Evolutionary conservation across 75 land plant genomes (phyloP).

Genomic region (Picea sitchensis): DNA sequence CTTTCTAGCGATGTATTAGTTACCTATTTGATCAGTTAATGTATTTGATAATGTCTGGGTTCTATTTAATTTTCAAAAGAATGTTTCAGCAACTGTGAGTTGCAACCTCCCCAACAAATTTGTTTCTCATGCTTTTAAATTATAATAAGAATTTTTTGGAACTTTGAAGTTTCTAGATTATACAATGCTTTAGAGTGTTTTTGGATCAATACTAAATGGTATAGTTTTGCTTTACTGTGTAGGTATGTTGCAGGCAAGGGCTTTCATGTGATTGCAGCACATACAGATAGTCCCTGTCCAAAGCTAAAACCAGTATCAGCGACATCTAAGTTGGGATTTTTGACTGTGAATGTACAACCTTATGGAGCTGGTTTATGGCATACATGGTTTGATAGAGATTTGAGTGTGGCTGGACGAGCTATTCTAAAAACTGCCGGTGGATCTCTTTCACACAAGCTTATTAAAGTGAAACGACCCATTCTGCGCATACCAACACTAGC

Average conservation of each 20-base stretch:
- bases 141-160: not conserved
- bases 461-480: conserved; percentile 79
- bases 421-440: conserved; percentile 60
- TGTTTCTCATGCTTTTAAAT: not conserved
- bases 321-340: conserved; percentile 62
- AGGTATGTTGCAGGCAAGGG: conserved; percentile 81
- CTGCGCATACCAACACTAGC: conserved; percentile 92
- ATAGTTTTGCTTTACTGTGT: conserved; percentile 10
- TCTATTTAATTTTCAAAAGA: too few species aligned
- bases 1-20: too few species aligned
- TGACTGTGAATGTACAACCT: conserved; percentile 84
- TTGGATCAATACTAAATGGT: too few species aligned
- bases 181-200: not conserved
- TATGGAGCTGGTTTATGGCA: conserved; percentile 99
- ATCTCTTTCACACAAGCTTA: conserved; percentile 74
- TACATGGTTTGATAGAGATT: conserved; percentile 98
- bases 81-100: not conserved
- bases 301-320: conserved; percentile 83
- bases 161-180: not conserved
- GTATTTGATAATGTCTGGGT: too few species aligned
- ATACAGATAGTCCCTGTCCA: conserved; percentile 97
- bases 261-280: conserved; percentile 91
- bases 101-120: not conserved
- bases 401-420: conserved; percentile 91
- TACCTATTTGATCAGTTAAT: too few species aligned